Percentiles rank a stretch among this genome's conserved stretches.
Conservation (phyloP, 2,329 filamentous ascomycete genomes). For the Ambrosiella xylebori region DNA sequence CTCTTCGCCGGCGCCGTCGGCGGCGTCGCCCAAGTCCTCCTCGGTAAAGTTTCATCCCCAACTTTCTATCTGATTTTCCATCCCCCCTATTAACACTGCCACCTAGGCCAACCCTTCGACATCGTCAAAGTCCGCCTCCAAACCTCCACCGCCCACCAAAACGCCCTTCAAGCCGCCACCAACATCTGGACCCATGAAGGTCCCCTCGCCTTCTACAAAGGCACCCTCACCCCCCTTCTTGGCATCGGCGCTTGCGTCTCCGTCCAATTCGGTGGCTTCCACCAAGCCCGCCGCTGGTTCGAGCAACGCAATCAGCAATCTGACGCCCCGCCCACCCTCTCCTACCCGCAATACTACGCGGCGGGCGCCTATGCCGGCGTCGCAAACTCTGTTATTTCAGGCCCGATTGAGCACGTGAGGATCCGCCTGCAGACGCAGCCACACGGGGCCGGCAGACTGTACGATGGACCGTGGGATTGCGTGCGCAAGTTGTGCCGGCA, state of each 20-base stretch:
- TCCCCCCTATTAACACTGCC: background rate
- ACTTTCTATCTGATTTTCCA: constrained; percentile 12
- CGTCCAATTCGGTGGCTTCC: constrained; percentile 97
- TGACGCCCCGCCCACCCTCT: constrained; percentile 37
- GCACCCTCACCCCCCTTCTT: constrained; percentile 81
- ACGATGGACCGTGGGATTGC: constrained; percentile 76
- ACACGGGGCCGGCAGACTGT: constrained; percentile 63
- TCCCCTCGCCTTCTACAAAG: constrained; percentile 90
- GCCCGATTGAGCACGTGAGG: constrained; percentile 90
- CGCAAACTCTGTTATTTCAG: constrained; percentile 73
- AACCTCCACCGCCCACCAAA: constrained; percentile 66
- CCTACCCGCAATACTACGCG: constrained; percentile 74
- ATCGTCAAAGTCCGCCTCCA: constrained; percentile 97
- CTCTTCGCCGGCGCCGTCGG: constrained; percentile 79
- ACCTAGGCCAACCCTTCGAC: constrained; percentile 54
- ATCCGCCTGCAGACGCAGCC: constrained; percentile 94
- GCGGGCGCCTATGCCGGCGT: constrained; percentile 85
- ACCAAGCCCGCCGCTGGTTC: constrained; percentile 73
- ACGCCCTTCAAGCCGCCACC: constrained; percentile 61
- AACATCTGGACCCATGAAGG: constrained; percentile 82
- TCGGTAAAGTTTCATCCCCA: constrained; percentile 45
- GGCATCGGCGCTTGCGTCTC: constrained; percentile 95
- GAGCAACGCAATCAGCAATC: constrained; percentile 56
- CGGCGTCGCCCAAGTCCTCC: constrained; percentile 80
- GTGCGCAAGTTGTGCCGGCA: constrained; percentile 59